Evolutionary conservation across 371 early-diverging fungal species (phyloP), one percentile per base, ranked within the genome.

Genomic region (Circinella minor): DNA sequence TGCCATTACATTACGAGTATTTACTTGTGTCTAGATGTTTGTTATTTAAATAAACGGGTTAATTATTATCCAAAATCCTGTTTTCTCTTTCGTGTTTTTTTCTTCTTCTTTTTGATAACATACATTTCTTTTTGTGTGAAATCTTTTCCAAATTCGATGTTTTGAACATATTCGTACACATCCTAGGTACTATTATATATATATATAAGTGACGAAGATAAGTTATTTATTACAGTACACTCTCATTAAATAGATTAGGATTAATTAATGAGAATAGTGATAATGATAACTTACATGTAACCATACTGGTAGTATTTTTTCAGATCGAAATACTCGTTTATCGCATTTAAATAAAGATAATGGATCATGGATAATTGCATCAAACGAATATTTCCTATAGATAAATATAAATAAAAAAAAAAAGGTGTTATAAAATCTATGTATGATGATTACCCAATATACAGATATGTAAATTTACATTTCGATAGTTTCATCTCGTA

Each of bases 271-370:
- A 27, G 27, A 27, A 27, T 27, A 27, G 27, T 27, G 27, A 27
- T 27, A 27, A 27, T 27, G 27, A 27, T 27, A 27, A 27, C 70
- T 77, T 82, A 84, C 78, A 69, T 86, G 86, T n/a, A 89, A 62
- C 77, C 87, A 89, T 10, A 86, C 71, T 5, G 84, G 80, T 20
- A 89, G 67, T 36, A 86, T 37, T 11, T 69, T 69, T 13, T 79
- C 80, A 1, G 85, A 83, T 48, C 88, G 67, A 64, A 86, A 87
- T 36, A 87, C 73, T 11, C 85, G 79, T 1, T 69, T n/a, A 66
- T 89, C 85, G 18, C 83, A 80, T 55, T 82, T 77, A 69, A 89
- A 89, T 10, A 86, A 57, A 13, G 82, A 69, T 14, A 86, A 70
- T n/a, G 86, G 84, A 7, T 86, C 79, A 61, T 82, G 77, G n/a